phyloP scores from a whole-genome alignment of 805 yeast species.

The Candida ficus region DNA sequence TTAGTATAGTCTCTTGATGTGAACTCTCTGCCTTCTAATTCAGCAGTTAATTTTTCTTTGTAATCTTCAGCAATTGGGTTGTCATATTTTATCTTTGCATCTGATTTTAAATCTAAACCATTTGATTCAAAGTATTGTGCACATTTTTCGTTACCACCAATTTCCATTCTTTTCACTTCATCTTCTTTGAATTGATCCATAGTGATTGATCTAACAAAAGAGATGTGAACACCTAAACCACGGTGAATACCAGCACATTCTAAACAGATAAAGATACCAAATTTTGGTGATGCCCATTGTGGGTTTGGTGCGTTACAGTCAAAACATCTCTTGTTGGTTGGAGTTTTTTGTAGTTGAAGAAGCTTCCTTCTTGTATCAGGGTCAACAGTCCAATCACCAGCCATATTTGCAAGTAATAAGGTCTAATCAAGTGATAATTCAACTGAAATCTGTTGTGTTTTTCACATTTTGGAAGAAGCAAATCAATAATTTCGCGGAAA shows the following conservation, averaged over 20 bases:
- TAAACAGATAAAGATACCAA: constrained; percentile 93
- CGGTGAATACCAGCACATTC: constrained; percentile 98
- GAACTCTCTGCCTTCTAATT: constrained; percentile 67
- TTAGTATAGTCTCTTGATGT: constrained; percentile 51
- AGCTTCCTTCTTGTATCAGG: constrained; percentile 87
- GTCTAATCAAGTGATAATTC: no score
- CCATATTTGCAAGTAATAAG: no score
- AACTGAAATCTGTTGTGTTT: no score
- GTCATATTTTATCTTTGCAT: constrained; percentile 74
- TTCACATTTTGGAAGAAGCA: no score
- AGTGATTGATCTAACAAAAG: constrained; percentile 93
- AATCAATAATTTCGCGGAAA: no score
- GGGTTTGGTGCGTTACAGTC: constrained; percentile 96
- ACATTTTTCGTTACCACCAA: constrained; percentile 86
- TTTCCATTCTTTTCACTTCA: constrained; percentile 84
- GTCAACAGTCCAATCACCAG: constrained; percentile 79
- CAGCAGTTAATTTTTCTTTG: constrained; percentile 71
- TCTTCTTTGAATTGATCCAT: constrained; percentile 98
- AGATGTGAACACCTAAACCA: constrained; percentile 93
- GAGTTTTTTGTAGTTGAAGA: constrained; percentile 70
- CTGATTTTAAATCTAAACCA: constrained; percentile 61
- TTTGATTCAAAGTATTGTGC: constrained; percentile 60
- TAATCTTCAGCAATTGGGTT: constrained; percentile 94
- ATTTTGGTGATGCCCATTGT: constrained; percentile 98
- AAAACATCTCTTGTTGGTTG: constrained; percentile 82